Conservation (phyloP, 1,284 basidiomycete species). For the Puccinia sorghi region DNA sequence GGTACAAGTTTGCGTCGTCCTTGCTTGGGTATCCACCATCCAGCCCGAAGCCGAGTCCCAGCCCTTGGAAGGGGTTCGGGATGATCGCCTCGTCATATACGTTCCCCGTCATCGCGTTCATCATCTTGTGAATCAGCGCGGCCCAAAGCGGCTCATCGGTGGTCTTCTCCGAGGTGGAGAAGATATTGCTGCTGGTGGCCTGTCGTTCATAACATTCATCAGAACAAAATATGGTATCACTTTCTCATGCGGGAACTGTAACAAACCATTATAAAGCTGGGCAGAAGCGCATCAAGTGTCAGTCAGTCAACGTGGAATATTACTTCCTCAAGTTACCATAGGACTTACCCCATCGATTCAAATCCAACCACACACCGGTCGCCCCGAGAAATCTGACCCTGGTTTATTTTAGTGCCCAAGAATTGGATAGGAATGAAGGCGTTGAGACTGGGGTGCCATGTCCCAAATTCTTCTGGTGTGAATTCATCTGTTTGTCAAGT, state of each 20-base stretch:
- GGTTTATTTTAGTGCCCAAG: slow-evolving; percentile 38
- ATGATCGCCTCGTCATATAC: slow-evolving; percentile 49
- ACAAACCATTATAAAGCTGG: slow-evolving; percentile 43
- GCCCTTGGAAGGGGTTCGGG: slow-evolving; percentile 49
- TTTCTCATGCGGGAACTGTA: background rate
- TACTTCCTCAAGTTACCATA: background rate
- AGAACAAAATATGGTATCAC: background rate
- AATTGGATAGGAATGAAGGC: slow-evolving; percentile 48
- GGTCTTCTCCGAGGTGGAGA: slow-evolving; percentile 34
- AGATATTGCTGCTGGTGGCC: slow-evolving; percentile 47
- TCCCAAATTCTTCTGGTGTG: slow-evolving; percentile 48
- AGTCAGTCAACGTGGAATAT: background rate
- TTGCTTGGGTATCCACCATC: slow-evolving; percentile 25
- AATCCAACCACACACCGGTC: slow-evolving; percentile 48
- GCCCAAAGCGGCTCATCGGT: slow-evolving; percentile 30
- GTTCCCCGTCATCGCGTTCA: slow-evolving; percentile 39
- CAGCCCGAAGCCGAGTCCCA: slow-evolving; percentile 41
- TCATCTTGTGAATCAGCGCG: slow-evolving; percentile 39
- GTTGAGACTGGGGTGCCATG: slow-evolving; percentile 47
- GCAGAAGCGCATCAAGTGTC: background rate
- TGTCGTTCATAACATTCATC: slow-evolving; percentile 7
- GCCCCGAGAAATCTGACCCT: slow-evolving; percentile 26
- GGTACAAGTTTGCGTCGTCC: slow-evolving; percentile 38
- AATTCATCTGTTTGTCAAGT: slow-evolving; percentile 39
- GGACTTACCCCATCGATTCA: slow-evolving; percentile 48